These are phyloP conservation scores for Peronosclerospora sorghi DNA, from an alignment of 352 stramenopile species.

Conservation along the genomic window DNA sequence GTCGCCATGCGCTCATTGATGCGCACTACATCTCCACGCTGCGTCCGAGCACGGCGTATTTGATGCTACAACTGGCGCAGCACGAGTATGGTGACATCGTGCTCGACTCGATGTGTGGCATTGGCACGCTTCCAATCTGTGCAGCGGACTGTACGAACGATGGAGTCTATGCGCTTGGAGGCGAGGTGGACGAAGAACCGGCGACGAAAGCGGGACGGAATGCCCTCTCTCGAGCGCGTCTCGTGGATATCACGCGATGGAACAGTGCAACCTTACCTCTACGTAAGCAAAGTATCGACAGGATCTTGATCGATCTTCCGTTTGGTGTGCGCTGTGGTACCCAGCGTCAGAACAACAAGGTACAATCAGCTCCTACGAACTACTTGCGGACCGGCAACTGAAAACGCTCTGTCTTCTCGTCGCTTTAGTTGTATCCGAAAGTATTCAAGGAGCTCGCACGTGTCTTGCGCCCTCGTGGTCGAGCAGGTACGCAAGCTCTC, in stretches of 20 bases:
- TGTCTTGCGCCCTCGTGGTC: constrained; percentile 40
- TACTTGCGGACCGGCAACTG: neutral
- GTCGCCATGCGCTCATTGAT: constrained; percentile 37
- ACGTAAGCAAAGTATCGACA: constrained; percentile 40
- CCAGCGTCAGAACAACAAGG: constrained; percentile 56
- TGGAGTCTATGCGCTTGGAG: constrained; percentile 48
- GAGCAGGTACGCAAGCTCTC: constrained; percentile 22
- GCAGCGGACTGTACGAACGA: constrained; percentile 35
- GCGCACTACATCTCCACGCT: constrained; percentile 69
- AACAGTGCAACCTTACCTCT: constrained; percentile 50
- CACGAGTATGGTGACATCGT: constrained; percentile 49
- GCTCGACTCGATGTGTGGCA: constrained; percentile 76
- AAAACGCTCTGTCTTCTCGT: neutral
- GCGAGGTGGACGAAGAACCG: constrained; percentile 46
- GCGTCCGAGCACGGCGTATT: constrained; percentile 59
- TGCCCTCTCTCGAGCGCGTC: constrained; percentile 16
- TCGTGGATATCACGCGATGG: constrained; percentile 54
- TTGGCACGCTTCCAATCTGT: constrained; percentile 69
- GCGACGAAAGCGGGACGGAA: constrained; percentile 49
- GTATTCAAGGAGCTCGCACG: constrained; percentile 60
- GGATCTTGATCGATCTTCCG: constrained; percentile 67
- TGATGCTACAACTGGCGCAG: constrained; percentile 60
- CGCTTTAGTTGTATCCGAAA: constrained; percentile 58
- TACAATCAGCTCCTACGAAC: constrained; percentile 1
- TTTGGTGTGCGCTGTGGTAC: constrained; percentile 70